Evolutionary conservation across 2,329 filamentous ascomycete species (phyloP), one percentile per base, ranked within the genome.

Genomic region (Aspergillus fischeri): DNA sequence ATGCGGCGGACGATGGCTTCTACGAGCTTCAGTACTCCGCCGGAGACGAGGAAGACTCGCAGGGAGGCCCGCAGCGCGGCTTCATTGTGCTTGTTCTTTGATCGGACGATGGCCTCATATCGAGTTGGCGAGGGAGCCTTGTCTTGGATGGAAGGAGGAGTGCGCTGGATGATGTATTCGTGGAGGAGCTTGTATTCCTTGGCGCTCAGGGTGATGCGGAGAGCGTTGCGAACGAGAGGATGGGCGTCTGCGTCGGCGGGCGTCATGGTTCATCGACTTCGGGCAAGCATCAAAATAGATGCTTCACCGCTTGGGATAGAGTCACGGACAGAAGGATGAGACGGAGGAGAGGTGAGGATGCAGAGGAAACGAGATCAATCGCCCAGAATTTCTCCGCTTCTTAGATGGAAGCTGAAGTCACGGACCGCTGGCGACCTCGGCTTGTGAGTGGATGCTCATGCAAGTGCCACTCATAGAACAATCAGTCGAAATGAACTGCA

Each of bases 121-220:
- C 72, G 71, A 32, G 75, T 72, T 4, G 83, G 83, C 20, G 76
- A 73, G 14, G 78, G 79, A 2, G 81, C 73, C 60, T 76, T 78
- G 60, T 80, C 81, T 77, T 84, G 75, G 68, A 89, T 73, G 67
- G 82, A 74, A 77, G 80, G 75, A 35, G 72, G 71, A 4, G 90
- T 88, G 49, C 88, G 86, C 59, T 90, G 91, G 52, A 94, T 81
- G 53, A 96, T 83, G 70, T 92, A 92, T 68, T 88, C 87, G 74
- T 96, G 91, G 20, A 97, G 83, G 1, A 88, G 79, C 64, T 90
- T 87, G 75, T 97, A 97, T 73, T 97, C 92, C 73, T 88, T 86
- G 45, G 91, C 86, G 70, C 92, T 91, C 53, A 87, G 74, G 57
- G 90, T 94, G 75, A 96, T 92, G 64, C 92, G 88, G 58, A 97